Conservation (phyloP, 2,329 filamentous ascomycete species). For the Talaromyces sp. region DNA sequence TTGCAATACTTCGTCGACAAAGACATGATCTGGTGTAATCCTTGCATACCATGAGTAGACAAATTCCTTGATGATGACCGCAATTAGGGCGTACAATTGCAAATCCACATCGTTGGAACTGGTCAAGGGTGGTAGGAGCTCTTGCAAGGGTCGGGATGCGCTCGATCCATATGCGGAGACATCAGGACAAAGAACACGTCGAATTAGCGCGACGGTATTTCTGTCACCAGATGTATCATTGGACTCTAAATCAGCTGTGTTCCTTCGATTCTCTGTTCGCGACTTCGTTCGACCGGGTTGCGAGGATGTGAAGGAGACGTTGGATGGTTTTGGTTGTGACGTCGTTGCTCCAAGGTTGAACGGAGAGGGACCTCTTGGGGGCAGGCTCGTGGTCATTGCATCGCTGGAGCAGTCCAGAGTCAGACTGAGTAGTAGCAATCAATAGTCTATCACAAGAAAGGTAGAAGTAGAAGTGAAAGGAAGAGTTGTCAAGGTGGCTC, state of each 20-base stretch:
- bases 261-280: conserved; percentile 29
- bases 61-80: conserved; percentile 84
- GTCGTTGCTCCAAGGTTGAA: conserved; percentile 35
- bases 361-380: conserved; percentile 39
- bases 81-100: conserved; percentile 87
- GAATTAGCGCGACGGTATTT: conserved; percentile 76
- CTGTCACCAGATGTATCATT: conserved; percentile 64
- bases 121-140: conserved; percentile 83
- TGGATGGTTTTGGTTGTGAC: conserved; percentile 32
- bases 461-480: not conserved
- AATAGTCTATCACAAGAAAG: not conserved
- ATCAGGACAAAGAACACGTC: conserved; percentile 77
- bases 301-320: conserved; percentile 29
- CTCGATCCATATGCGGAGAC: conserved; percentile 43
- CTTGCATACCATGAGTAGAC: conserved; percentile 90
- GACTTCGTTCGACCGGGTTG: conserved; percentile 20
- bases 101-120: conserved; percentile 92
- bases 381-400: conserved; percentile 40
- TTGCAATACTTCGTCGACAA: conserved; percentile 82
- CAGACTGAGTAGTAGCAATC: not conserved
- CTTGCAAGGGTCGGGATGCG: conserved; percentile 67
- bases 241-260: conserved; percentile 37
- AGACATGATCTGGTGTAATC: conserved; percentile 85
- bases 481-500: not conserved
- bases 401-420: conserved; percentile 19